Evolutionary conservation across 23 red algal genomes (phyloP).

Genomic region (Chondrus crispus): DNA sequence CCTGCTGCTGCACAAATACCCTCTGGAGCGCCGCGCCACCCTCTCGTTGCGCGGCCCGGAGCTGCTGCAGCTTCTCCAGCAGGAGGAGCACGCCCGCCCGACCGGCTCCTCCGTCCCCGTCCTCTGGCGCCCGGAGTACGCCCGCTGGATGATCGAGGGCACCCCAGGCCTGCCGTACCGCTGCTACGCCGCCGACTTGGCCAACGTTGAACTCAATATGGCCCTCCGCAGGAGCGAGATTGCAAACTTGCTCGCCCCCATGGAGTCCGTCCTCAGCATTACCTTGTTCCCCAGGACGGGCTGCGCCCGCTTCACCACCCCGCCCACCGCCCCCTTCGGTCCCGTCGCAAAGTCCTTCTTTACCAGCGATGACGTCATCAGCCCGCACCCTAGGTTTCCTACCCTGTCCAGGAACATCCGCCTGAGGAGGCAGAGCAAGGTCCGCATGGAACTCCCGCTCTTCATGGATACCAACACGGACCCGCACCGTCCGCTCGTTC

Average conservation of each 20-base stretch:
- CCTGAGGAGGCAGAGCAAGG: slow-evolving; percentile 72
- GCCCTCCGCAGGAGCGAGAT: slow-evolving; percentile 77
- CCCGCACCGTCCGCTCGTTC: slow-evolving; percentile 42
- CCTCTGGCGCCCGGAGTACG: slow-evolving; percentile 98
- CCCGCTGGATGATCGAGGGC: slow-evolving; percentile 99
- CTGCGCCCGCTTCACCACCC: slow-evolving; percentile 63
- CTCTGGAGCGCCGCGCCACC: not conserved
- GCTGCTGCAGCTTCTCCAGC: slow-evolving; percentile 70
- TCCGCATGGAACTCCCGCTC: slow-evolving; percentile 84
- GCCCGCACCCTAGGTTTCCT: slow-evolving; percentile 95
- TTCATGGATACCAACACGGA: slow-evolving; percentile 82
- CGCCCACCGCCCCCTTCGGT: slow-evolving; percentile 53
- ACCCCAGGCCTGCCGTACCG: slow-evolving; percentile 95
- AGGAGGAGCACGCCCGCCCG: slow-evolving; percentile 66
- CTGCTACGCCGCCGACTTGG: slow-evolving; percentile 79
- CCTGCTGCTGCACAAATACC: slow-evolving; percentile 54
- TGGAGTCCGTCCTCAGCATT: slow-evolving; percentile 68
- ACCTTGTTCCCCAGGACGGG: slow-evolving; percentile 85
- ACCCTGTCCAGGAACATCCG: slow-evolving; percentile 97
- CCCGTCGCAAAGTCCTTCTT: slow-evolving; percentile 81
- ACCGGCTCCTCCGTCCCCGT: slow-evolving; percentile 64
- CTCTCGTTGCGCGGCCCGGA: slow-evolving; percentile 82
- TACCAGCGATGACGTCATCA: slow-evolving; percentile 85
- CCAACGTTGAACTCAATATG: slow-evolving; percentile 96
- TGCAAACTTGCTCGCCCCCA: slow-evolving; percentile 45